Evolutionary conservation across 208 protist genomes (phyloP).

Genomic region (Plasmodiophora brassicae): DNA sequence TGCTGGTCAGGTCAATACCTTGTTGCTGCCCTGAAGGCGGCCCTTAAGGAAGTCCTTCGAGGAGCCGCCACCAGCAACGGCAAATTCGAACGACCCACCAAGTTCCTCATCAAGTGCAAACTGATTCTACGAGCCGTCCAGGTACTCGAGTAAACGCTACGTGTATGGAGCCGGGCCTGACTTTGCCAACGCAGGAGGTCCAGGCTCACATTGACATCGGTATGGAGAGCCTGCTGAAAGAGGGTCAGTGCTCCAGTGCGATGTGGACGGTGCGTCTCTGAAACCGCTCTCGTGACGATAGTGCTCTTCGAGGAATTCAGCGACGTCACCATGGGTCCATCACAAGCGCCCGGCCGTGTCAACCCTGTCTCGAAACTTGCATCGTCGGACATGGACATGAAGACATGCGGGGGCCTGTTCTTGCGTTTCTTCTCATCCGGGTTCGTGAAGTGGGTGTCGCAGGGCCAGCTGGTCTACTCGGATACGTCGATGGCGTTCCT

Average conservation of each 20-base stretch:
- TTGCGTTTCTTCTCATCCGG: neutral
- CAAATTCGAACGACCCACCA: neutral
- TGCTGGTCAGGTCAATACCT: neutral
- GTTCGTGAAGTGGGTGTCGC: neutral
- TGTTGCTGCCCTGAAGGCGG: neutral
- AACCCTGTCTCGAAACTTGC: neutral
- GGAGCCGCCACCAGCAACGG: neutral
- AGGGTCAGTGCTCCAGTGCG: neutral
- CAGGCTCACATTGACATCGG: conserved; percentile 12
- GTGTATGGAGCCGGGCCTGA: too few species aligned
- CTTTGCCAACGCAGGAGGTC: neutral
- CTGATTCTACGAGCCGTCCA: neutral
- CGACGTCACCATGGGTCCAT: neutral
- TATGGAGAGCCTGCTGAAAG: neutral
- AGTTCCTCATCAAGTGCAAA: neutral
- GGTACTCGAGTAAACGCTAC: too few species aligned
- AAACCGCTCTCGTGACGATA: neutral
- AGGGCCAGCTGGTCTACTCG: neutral
- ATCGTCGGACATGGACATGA: neutral
- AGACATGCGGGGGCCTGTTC: neutral
- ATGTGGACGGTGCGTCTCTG: neutral
- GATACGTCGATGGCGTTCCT: neutral
- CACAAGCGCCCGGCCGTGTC: neutral
- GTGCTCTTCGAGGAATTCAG: neutral
- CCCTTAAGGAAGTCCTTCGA: neutral